Base-by-base conservation (phyloP, 495 filamentous ascomycete species). In the Lasiosphaeria ovina region DNA sequence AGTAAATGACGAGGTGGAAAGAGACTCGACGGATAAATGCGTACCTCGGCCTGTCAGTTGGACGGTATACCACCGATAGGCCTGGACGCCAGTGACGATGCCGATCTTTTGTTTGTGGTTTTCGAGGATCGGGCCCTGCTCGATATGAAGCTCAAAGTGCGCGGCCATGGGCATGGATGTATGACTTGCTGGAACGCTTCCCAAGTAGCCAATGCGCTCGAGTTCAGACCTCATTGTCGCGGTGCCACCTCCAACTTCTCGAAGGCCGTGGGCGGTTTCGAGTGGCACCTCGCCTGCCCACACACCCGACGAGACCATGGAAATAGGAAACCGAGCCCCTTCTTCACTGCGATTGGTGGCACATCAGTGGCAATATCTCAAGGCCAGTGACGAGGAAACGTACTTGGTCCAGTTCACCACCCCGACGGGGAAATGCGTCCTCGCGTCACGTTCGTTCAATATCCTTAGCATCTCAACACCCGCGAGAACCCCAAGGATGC, bases 121-220 rank as follows among this genome's bases (percentile, higher is more conserved):
- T 55, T 90, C 82, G 3, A 93, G 79, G 45, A 87, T 83, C 14
- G 88, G 88, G 0, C 89, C 89, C 72, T 93, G 89, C 66, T 93
- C 90, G 57, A 93, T 92, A 65, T 93, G 90, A 4, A 92, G 75
- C 68, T 94, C 90, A 71, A 93, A 93, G 69, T 92, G 89, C 2
- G 90, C 90, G 16, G 83, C 90, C 76, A 93, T 85, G 0, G 88
- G 89, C 11, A 82, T 86, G 51, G 79, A 72, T 60, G 81, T 76
- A 68, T 87, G 79, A 51, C 79, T 85, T 14, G 83, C 82, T 6
- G 82, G 79, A 1, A 79, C 72, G 0, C 66, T 61, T 40, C 89
- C 89, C 3, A 91, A 74, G 60, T 90, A 92, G 10, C 85, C 85
- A 51, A 91, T 90, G 48, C 85, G 81, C 69, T 89, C 76, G 3